Evolutionary conservation across 2,329 filamentous ascomycete species (phyloP), one percentile per base, ranked within the genome.

Genomic region (Sphaerulina vaccinii): DNA sequence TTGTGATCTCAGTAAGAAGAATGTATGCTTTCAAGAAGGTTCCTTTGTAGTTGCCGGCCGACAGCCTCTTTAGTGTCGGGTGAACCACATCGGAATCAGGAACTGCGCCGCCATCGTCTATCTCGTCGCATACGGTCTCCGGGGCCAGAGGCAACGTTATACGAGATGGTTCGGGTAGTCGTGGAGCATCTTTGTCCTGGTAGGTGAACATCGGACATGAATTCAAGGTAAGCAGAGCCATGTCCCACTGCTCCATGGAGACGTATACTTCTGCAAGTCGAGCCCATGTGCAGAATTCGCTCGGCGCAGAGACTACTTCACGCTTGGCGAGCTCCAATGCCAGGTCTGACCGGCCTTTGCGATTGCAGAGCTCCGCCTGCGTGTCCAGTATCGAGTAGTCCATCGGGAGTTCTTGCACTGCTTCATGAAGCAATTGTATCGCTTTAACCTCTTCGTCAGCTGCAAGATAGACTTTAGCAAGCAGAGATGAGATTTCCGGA

Each of bases 171-270:
- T 96, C 90, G 1, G 93, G 93, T 87, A 97, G 92, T 54, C 93
- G 75, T 3, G 93, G 93, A 5, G 90, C 87, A 69, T 99, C 93
- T 71, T 96, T 97, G 72, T 99, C 93, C 71, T 97, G 93, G 71
- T 99, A 97, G 5, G 93, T 99, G 71, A 99, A 99, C 93, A 99
- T 99, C 7, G 93, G 93, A 70, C 93, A 99, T 15, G 93, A 99
- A 73, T 99, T 99, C 46, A 99, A 79, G 3, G 93, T 97, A 4
- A 95, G 85, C 19, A 99, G 80, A 0, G 93, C 93, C 61, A 97
- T 84, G 67, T 97, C 93, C 90, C 93, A 99, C 67, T 95, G 89
- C 69, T 99, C 93, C 73, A 95, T 83, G 43, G 86, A 83, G 49
- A 97, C 88, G 63, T 99, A 99, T 24, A 97, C 87, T 68, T 97